phyloP scores from a whole-genome alignment of 148 eudicot species.

The Dianthus caryophyllus region DNA sequence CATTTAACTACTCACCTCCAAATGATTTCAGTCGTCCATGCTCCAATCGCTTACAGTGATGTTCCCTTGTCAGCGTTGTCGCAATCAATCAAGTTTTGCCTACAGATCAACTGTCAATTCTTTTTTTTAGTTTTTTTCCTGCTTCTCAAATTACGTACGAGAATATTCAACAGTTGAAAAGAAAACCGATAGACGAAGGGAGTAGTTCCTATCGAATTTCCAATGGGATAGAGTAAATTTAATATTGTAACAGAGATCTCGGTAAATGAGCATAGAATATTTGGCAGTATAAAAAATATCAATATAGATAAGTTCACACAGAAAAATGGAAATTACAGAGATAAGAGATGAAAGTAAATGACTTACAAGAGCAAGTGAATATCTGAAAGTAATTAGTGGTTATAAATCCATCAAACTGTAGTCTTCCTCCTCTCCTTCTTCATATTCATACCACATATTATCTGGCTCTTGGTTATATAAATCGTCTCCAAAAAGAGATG shows the following conservation, averaged over 20 bases:
- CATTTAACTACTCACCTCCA: background rate
- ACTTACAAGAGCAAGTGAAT: conserved; percentile 8
- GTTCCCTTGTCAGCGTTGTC: conserved; percentile 6
- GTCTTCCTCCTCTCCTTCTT: conserved; percentile 46
- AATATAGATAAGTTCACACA: no score
- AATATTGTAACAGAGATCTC: background rate
- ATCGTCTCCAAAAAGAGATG: conserved; percentile 53
- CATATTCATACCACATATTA: conserved; percentile 36
- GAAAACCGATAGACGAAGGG: no score
- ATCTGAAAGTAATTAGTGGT: background rate
- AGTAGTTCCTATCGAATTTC: no score
- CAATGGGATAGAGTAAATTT: background rate
- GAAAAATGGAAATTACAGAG: background rate
- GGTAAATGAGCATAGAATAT: background rate
- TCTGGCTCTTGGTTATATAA: conserved; percentile 34
- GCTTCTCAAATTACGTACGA: no score
- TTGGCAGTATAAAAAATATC: no score
- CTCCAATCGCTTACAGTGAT: background rate
- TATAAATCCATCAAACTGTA: conserved; percentile 38
- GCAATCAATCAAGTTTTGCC: no score
- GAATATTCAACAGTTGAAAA: no score
- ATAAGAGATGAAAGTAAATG: background rate
- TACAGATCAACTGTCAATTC: no score
- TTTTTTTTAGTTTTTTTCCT: no score
- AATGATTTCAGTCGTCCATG: background rate